Base-by-base conservation (phyloP, 129 eudicot genomes). In the Flaveria bidentis region DNA sequence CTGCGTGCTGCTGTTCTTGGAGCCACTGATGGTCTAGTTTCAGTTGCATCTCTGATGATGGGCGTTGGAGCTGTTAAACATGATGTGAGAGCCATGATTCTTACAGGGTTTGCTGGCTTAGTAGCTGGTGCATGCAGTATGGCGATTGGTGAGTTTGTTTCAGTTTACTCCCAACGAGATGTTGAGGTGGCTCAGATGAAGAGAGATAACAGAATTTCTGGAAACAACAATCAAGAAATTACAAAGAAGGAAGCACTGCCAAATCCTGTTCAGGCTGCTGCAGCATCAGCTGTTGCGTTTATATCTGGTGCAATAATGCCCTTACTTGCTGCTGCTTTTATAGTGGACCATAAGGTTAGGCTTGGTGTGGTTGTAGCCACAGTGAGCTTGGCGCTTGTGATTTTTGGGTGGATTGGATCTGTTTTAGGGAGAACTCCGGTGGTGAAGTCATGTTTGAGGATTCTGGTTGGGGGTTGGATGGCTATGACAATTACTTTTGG, bases 1-100 rank as follows among this genome's bases (percentile, higher is more conserved):
- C 76, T 86, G 25, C 80, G 89, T 64, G 86, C 89, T 23, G 86
- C 89, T 46, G 80, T 79, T 76, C 68, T 85, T 53, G 86, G 89
- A 70, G 89, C 89, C 23, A 80, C 82, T 41, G 89, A 85, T 60
- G 84, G 86, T 30, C 69, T 82, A 55, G 82, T 85, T 15, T 70
- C 86, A 9, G 80, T 76, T 66, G 81, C 84, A 58, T 85, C 86
- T 49, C 58, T 85, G 44, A 85, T 85, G 89, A 75, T 79, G 80
- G 86, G 89, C 9, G 75, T 82, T 41, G 83, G 83, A 14, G 88
- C 76, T 13, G 74, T 83, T 67, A 73, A 74, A 69, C 80, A 73
- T 1, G 84, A 80, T 33, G 78, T 63, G 8, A 56, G 80, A 80
- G 80, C 87, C 78, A 71, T 86, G 89, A 76, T 83, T 71, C 76